Conservation (phyloP, 257 asterid species). For the Mentha longifolia region DNA sequence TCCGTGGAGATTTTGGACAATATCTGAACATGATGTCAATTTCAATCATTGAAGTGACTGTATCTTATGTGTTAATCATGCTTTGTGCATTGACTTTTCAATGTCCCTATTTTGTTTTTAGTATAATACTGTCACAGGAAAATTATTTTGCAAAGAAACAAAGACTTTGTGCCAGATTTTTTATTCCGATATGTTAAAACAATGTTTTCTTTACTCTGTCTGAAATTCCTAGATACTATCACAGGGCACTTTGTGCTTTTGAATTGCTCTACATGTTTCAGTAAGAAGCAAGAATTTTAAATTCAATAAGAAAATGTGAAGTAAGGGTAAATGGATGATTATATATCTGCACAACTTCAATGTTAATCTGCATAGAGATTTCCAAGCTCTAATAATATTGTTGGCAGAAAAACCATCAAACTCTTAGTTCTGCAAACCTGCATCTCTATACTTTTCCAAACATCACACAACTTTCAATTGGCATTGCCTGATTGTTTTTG, state of each 20-base stretch:
- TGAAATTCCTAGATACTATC: conserved; percentile 7
- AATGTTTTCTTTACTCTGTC: conserved; percentile 16
- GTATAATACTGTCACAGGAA: neutral
- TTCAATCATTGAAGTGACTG: neutral
- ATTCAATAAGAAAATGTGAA: neutral
- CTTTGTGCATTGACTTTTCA: neutral
- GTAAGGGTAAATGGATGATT: neutral
- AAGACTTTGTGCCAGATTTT: neutral
- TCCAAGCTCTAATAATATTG: neutral
- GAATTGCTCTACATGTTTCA: conserved; percentile 17
- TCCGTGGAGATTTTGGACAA: conserved; percentile 32
- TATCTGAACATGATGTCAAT: conserved; percentile 16
- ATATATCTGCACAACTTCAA: too few species aligned
- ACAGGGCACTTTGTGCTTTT: conserved; percentile 31
- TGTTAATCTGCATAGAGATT: neutral
- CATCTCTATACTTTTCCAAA: conserved; percentile 1
- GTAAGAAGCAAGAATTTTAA: neutral
- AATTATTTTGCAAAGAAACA: neutral
- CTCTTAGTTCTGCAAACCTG: neutral
- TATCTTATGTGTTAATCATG: neutral
- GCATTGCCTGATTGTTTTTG: conserved; percentile 68
- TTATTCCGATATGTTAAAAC: conserved; percentile 15
- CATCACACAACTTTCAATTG: conserved; percentile 24
- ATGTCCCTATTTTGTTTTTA: conserved; percentile 1
- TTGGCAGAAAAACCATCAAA: neutral